phyloP scores from a whole-genome alignment of 2,329 filamentous ascomycete genomes.

The Ophiognomonia clavigignenti-juglandacearum region DNA sequence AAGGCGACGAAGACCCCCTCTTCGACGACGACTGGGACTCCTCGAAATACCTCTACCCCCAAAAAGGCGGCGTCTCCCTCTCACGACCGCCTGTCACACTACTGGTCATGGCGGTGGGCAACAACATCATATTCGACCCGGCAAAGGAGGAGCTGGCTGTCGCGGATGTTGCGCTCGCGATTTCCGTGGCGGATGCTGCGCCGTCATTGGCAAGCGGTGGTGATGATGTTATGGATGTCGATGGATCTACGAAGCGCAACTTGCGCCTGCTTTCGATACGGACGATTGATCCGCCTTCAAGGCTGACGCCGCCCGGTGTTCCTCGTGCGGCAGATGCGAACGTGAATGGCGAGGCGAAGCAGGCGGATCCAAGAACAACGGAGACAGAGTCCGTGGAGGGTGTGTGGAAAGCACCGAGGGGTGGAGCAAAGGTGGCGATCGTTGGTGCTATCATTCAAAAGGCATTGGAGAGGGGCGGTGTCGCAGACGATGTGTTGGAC shows the following conservation, averaged over 20 bases:
- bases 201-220: constrained; percentile 1
- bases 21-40: constrained; percentile 98
- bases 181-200: constrained; percentile 62
- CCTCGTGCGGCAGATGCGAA: constrained; percentile 58
- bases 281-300: constrained; percentile 69
- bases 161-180: constrained; percentile 80
- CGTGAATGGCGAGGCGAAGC: constrained; percentile 27
- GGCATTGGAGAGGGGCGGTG: constrained; percentile 70
- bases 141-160: constrained; percentile 88
- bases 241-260: constrained; percentile 31
- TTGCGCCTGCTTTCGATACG: constrained; percentile 64
- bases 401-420: constrained; percentile 82
- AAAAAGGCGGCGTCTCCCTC: constrained; percentile 27
- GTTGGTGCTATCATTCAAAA: constrained; percentile 71
- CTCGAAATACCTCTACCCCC: constrained; percentile 70
- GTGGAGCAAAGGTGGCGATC: constrained; percentile 72
- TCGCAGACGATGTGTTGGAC: constrained; percentile 81
- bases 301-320: constrained; percentile 67
- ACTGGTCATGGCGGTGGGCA: constrained; percentile 78
- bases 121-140: constrained; percentile 92
- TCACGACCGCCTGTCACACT: constrained; percentile 79
- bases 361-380: constrained; percentile 32
- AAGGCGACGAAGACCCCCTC: constrained; percentile 90
- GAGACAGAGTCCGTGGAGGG: constrained; percentile 60
- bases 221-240: constrained; percentile 34